phyloP scores from a whole-genome alignment of 2,329 filamentous ascomycete genomes.

The Penicillium corylophilum region DNA sequence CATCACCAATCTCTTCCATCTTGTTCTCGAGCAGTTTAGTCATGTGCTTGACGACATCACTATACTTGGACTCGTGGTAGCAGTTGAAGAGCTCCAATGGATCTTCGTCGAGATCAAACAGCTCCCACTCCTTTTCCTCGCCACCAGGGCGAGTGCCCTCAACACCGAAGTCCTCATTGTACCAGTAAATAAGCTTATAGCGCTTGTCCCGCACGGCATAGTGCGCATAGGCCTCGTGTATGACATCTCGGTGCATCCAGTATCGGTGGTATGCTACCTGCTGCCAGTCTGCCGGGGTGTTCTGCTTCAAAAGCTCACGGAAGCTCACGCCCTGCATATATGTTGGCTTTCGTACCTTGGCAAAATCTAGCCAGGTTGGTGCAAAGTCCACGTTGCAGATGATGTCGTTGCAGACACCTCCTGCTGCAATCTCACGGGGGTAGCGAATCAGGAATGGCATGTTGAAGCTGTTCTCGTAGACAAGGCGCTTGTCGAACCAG shows the following conservation, averaged over 20 bases:
- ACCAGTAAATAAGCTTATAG: constrained; percentile 60
- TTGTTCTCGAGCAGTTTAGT: not conserved
- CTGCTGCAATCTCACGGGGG: constrained; percentile 28
- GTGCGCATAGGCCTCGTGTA: constrained; percentile 53
- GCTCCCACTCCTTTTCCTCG: constrained; percentile 52
- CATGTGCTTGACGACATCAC: not conserved
- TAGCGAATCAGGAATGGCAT: constrained; percentile 56
- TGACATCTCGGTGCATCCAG: constrained; percentile 56
- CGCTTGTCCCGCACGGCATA: constrained; percentile 53
- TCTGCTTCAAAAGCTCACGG: constrained; percentile 36
- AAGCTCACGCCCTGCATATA: constrained; percentile 57
- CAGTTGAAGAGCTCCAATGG: constrained; percentile 52
- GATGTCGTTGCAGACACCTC: not conserved
- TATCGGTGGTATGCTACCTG: constrained; percentile 57
- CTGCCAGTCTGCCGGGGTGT: constrained; percentile 48
- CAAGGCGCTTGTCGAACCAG: constrained; percentile 60
- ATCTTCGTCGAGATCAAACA: constrained; percentile 55
- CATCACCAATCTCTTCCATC: not conserved
- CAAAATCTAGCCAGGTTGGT: constrained; percentile 51
- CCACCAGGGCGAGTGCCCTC: constrained; percentile 45
- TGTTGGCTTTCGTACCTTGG: constrained; percentile 40
- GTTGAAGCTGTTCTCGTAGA: constrained; percentile 59
- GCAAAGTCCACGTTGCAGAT: constrained; percentile 54
- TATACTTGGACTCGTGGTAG: constrained; percentile 42
- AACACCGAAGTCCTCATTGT: constrained; percentile 51